A percentile compares a stretch with the other conserved stretches of the same genome.
Conservation (phyloP, 2,329 filamentous ascomycete species). For the Pseudofabraea citricarpa region DNA sequence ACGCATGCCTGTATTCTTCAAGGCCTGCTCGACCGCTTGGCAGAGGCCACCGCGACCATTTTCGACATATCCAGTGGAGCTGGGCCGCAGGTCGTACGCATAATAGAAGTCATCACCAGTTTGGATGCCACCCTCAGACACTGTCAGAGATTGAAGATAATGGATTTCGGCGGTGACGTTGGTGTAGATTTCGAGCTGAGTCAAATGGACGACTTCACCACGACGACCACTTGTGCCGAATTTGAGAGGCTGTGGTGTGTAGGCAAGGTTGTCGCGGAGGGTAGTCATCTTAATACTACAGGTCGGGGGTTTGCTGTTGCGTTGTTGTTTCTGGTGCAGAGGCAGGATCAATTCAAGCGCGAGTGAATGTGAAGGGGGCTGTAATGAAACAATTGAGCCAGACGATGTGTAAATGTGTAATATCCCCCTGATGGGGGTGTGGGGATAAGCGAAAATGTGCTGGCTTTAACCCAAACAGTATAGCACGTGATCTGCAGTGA, state of each 20-base stretch:
- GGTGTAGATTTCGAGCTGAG: slow-evolving; percentile 30
- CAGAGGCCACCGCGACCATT: slow-evolving; percentile 25
- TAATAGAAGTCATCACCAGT: slow-evolving; percentile 28
- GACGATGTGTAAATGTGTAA: no score
- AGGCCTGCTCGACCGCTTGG: slow-evolving; percentile 27
- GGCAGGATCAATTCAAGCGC: no score
- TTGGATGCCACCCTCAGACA: slow-evolving; percentile 24
- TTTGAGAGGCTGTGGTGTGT: slow-evolving; percentile 25
- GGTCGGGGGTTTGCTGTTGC: no score
- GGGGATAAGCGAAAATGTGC: no score
- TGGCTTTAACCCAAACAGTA: no score
- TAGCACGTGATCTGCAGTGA: no score
- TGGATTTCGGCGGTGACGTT: slow-evolving; percentile 28
- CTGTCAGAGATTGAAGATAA: slow-evolving; percentile 25
- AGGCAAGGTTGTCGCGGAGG: slow-evolving; percentile 18
- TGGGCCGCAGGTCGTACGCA: slow-evolving; percentile 28
- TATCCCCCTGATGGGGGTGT: no score
- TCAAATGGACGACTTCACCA: slow-evolving; percentile 27
- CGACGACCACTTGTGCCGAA: slow-evolving; percentile 31
- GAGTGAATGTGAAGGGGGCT: no score
- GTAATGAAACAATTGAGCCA: no score
- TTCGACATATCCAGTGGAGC: slow-evolving; percentile 26
- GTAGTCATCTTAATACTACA: no score
- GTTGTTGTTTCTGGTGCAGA: no score
- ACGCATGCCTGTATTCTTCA: slow-evolving; percentile 24